Evolutionary conservation across 768 basidiomycete species (phyloP).

Genomic region (Trametes elegans): DNA sequence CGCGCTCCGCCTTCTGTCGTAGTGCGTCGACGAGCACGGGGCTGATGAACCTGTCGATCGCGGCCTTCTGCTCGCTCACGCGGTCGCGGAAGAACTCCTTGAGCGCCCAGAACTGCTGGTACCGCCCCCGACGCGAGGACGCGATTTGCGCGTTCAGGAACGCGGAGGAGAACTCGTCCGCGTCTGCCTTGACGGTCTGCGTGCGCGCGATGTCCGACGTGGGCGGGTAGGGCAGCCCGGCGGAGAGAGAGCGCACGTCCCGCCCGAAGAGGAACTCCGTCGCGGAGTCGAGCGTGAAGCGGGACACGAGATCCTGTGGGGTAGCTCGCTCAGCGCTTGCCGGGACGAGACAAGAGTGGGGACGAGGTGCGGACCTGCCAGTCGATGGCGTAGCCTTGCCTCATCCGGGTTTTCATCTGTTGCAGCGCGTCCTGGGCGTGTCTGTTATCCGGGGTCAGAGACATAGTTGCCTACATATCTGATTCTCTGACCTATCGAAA

Average conservation of each 20-base stretch:
- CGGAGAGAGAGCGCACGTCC: constrained; percentile 37
- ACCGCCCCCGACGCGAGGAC: constrained; percentile 32
- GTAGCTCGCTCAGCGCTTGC: background rate
- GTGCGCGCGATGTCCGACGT: constrained; percentile 19
- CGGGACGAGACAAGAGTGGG: background rate
- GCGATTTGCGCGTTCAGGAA: constrained; percentile 38
- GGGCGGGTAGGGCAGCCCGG: constrained; percentile 38
- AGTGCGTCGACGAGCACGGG: constrained; percentile 46
- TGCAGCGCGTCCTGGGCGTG: constrained; percentile 34
- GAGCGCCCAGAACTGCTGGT: constrained; percentile 44
- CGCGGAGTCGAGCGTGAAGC: constrained; percentile 21
- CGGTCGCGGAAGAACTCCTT: no score
- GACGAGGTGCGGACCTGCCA: constrained; percentile 32
- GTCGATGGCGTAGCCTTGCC: constrained; percentile 40
- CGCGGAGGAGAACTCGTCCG: constrained; percentile 39
- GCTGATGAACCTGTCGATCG: constrained; percentile 46
- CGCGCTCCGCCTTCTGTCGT: constrained; percentile 32
- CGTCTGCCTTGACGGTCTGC: constrained; percentile 28
- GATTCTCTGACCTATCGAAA: constrained; percentile 31
- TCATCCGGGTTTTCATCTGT: constrained; percentile 33
- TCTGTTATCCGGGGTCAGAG: background rate
- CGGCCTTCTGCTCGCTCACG: constrained; percentile 37
- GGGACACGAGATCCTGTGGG: constrained; percentile 36
- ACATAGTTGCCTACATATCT: no score
- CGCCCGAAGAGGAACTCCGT: constrained; percentile 40